Evolutionary conservation across 306 rosid species (phyloP).

Genomic region (Phaseolus lunatus): DNA sequence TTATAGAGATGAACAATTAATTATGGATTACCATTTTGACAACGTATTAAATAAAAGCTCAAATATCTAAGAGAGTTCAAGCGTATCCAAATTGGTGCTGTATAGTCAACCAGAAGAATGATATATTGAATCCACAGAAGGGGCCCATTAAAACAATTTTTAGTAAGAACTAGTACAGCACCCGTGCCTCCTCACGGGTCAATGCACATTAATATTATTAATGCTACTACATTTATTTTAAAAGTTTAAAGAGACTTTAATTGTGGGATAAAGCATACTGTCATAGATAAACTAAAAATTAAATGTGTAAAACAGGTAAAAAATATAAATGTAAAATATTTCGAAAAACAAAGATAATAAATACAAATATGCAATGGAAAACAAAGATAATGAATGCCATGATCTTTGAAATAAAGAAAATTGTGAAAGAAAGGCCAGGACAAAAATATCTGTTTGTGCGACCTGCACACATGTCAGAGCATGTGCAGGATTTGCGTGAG

Average conservation of each 20-base stretch:
- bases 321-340: too few species aligned
- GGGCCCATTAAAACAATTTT: background rate
- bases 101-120: conserved; percentile 25
- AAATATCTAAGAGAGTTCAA: conserved; percentile 5
- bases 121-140: conserved; percentile 12
- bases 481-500: too few species aligned
- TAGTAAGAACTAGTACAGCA: background rate
- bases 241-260: too few species aligned
- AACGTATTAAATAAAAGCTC: conserved; percentile 21
- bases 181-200: too few species aligned
- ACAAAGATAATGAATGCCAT: conserved; percentile 10
- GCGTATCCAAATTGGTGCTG: conserved; percentile 15
- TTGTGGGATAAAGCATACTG: too few species aligned
- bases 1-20: conserved; percentile 13
- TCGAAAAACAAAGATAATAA: too few species aligned
- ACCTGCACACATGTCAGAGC: too few species aligned
- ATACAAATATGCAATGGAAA: background rate
- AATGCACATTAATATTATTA: too few species aligned
- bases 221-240: too few species aligned
- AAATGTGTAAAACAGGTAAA: too few species aligned
- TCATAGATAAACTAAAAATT: too few species aligned
- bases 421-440: background rate
- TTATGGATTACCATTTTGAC: background rate
- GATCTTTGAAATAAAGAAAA: conserved; percentile 25
- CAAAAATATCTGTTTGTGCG: too few species aligned